Evolutionary conservation across 805 yeast genomes (phyloP), one percentile per base, ranked within the genome.

Genomic region (Zygotorulaspora sp.): DNA sequence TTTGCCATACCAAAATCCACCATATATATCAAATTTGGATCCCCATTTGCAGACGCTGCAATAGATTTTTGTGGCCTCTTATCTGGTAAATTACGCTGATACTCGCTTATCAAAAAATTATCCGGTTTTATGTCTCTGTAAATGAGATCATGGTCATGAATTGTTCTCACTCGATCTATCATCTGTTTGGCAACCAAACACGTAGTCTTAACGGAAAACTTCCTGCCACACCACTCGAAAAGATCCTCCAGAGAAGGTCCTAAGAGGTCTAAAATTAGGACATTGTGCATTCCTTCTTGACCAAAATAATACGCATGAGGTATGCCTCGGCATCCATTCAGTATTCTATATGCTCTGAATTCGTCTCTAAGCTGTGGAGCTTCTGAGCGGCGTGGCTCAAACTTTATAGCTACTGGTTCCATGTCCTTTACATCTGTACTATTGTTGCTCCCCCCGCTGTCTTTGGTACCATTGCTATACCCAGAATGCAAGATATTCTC

Each of bases 1-100:
- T 83, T 83, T 12, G 89, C 89, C 94, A 83, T 83, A 43, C 94
- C 94, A 53, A 80, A 84, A 63, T 83, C 94, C 38, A 83, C 86
- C 55, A 83, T 63, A 49, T 80, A 84, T 28, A 83, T 80, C 33
- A 74, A 62, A 57, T 83, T 83, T 41, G 77, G 80, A 48, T 81
- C 80, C 13, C 74, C 71, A 40, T 66, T 59, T 6, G 78, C 74
- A 32, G 77, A 78, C 43, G 73, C 68, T 1, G 88, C 86, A 12
- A 43, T 41, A 19, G 49, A 36, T 33, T 50, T 55, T n/a, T 38
- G 33, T 17, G 47, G 23, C 10, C 45, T 44, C 12, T 47, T 43
- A 33, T 43, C 46, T 8, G 50, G 42, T 11, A 43, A 23, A 8
- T 45, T 43, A 20, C 57, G 36, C 41, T 58, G 63, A 36, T 50